Base-by-base conservation (phyloP, 192 early-diverging fungal species). In the Entomortierella beljakovae region DNA sequence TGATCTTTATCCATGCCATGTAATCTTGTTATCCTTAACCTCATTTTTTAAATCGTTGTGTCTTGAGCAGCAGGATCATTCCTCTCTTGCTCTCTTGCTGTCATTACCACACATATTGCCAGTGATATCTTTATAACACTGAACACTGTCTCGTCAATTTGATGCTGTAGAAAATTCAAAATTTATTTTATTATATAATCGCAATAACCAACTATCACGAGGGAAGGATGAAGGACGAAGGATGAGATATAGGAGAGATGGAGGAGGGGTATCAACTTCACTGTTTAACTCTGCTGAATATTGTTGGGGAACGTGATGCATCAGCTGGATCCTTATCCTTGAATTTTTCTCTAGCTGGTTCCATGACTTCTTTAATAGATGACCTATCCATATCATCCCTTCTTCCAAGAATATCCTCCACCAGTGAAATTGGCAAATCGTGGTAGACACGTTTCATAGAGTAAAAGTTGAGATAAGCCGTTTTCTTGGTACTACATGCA, bases 381-480 rank as follows among this genome's bases (percentile, higher is more conserved):
- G 88, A 83, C 79, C 92, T 92, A 49, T 98, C 95, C 72, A 99
- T 81, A 79, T 99, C 97, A 82, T 98, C 96, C 60, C 97, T 86
- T 77, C 91, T 93, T 46, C 82, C 72, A 56, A 99, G 80, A 33
- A 98, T 84, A 75, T 96, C 93, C 82, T 99, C 96, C n/a, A 99
- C 88, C 81, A 97, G 91, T 29, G 88, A 85, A n/a, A 98, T 67
- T 6, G 96, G 96, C 43, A 97, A 70, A 76, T 99, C 97, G 10
- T 95, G 94, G 82, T 93, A 99, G 66, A 91, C 85, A 63, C 96
- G 93, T 85, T 92, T 94, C 71, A 98, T 70, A 13, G 89, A 82
- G 63, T 96, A 97, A 79, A 96, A 98, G 81, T 98, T 95, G 64
- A 99, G 82, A 71, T 93, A 98, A 11, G 96, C 87, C 77, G 94